Base-by-base conservation (phyloP, 495 filamentous ascomycete species). In the Rhypophila decipiens region DNA sequence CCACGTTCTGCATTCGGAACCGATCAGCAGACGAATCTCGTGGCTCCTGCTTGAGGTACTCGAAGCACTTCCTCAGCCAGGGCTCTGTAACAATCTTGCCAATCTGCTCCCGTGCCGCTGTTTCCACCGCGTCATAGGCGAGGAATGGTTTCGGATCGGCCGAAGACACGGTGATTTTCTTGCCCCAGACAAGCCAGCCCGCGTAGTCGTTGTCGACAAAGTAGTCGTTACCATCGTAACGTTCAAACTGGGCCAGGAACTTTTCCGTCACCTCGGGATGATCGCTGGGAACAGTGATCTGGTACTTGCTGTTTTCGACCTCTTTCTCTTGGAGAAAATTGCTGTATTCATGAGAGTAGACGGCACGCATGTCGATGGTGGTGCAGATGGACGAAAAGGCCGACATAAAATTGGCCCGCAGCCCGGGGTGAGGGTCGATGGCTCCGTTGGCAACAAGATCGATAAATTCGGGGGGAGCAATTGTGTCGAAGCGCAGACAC, bases 101-200 rank as follows among this genome's bases (percentile, higher is more conserved):
- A 56, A 99, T 93, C 56, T 87, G 84, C 29, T 77, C 75, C n/a
- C 90, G 83, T 18, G 83, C 80, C 1, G 76, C 73, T 59, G 67
- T 80, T 60, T 99, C 94, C 3, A 86, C 67, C 15, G 88, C 84
- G 57, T 99, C 93, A 59, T 88, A 97, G 46, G 82, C 80, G 15
- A 89, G 68, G 50, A 85, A 86, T 37, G 74, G 75, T 24, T 73
- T 74, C 12, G 86, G 77, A 34, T 84, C 80, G 7, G 85, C 83
- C 46, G 79, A 78, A 58, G 80, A 87, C 1, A 83, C 91, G 20
- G 79, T 81, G 75, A 97, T 88, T 9, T 74, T 78, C 60, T 94
- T 85, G 11, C 79, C 81, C 93, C 93, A 99, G 5, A 93, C 88
- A n/a, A 99, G 77, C 93, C 93, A 99, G 20, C 93, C 93, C 9